A percentile compares a stretch with the other conserved stretches of the same genome.
Evolutionary conservation across 202 grass and related monocot species (phyloP).

Genomic region (Saccharum hybrid): DNA sequence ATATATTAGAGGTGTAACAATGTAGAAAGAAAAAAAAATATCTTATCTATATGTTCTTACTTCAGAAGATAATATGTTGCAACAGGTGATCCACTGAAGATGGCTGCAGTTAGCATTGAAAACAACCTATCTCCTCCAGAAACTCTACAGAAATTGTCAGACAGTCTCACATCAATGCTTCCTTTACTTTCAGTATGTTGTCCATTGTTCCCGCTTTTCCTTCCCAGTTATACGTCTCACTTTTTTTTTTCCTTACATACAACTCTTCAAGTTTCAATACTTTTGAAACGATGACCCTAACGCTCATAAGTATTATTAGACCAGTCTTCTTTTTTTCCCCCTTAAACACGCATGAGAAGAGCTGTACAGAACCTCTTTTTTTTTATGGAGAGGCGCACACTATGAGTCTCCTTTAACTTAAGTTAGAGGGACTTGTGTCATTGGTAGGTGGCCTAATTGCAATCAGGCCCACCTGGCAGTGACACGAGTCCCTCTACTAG

Average conservation of each 20-base stretch:
- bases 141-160: constrained; percentile 73
- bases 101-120: constrained; percentile 75
- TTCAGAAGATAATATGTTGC: constrained; percentile 26
- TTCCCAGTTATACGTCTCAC: not conserved
- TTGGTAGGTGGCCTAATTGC: not conserved
- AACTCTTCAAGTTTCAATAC: not conserved
- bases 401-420: not conserved
- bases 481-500: not conserved
- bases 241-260: not conserved
- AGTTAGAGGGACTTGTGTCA: not conserved
- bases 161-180: constrained; percentile 81
- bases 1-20: not conserved
- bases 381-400: not conserved
- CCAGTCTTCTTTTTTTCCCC: not conserved
- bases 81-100: constrained; percentile 86
- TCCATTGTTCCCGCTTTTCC: not conserved
- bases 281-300: not conserved
- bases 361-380: not conserved
- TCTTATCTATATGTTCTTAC: not conserved
- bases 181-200: constrained; percentile 81
- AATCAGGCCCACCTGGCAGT: not conserved
- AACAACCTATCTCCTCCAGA: constrained; percentile 67
- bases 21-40: not conserved
- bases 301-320: not conserved
- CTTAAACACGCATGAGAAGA: not conserved